phyloP scores from a whole-genome alignment of 257 asterid species.

The Plectranthus barbatus region DNA sequence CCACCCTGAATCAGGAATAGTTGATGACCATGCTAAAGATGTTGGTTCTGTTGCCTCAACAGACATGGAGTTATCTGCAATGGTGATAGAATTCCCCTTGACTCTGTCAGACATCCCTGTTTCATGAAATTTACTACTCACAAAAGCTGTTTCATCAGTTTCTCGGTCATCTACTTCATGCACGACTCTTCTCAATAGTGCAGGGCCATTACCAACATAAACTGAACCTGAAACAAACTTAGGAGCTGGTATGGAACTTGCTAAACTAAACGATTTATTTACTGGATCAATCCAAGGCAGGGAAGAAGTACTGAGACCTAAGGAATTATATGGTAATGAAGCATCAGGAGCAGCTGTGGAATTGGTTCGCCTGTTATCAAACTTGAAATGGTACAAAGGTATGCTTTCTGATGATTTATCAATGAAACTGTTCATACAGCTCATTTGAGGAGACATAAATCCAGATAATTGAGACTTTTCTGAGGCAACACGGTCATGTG shows the following conservation, averaged over 20 bases:
- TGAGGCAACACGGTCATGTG: slow-evolving; percentile 51
- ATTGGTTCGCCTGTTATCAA: slow-evolving; percentile 53
- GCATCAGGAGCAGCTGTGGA: slow-evolving; percentile 53
- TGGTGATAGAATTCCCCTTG: slow-evolving; percentile 45
- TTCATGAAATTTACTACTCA: slow-evolving; percentile 57
- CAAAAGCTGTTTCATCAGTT: slow-evolving; percentile 54
- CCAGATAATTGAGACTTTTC: slow-evolving; percentile 92
- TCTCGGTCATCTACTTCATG: slow-evolving; percentile 94
- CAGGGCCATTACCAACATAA: slow-evolving; percentile 65
- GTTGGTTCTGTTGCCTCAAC: slow-evolving; percentile 57
- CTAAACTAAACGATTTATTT: slow-evolving; percentile 72
- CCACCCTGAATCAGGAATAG: slow-evolving; percentile 98
- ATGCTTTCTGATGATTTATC: slow-evolving; percentile 90
- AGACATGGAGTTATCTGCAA: slow-evolving; percentile 42
- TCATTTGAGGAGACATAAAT: slow-evolving; percentile 87
- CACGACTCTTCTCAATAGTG: slow-evolving; percentile 83
- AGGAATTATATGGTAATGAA: slow-evolving; percentile 49
- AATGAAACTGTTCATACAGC: slow-evolving; percentile 81
- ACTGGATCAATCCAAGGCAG: slow-evolving; percentile 89
- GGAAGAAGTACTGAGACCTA: slow-evolving; percentile 83
- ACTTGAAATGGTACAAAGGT: slow-evolving; percentile 85
- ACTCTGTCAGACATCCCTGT: slow-evolving; percentile 45
- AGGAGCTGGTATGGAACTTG: slow-evolving; percentile 72
- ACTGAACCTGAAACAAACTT: slow-evolving; percentile 76
- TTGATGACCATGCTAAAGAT: slow-evolving; percentile 58